Evolutionary conservation across 495 filamentous ascomycete genomes (phyloP), one percentile per base, ranked within the genome.

Genomic region (Durotheca rogersii): DNA sequence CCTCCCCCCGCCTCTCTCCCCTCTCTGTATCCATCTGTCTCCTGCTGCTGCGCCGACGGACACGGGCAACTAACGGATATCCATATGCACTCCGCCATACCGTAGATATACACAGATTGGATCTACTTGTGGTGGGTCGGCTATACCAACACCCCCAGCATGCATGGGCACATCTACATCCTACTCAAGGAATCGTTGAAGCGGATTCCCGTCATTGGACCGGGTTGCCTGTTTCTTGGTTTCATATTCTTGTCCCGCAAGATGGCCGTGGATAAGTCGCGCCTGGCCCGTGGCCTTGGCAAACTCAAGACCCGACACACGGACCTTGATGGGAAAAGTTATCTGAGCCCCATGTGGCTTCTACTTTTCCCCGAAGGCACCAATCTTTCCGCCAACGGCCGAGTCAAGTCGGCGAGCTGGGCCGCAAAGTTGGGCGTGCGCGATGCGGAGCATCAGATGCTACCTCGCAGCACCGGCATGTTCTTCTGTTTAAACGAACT

Each of bases 121-220:
- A 66, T 92, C 7, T 93, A 93, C 62, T 73, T 93, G 9, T 93
- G 88, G 88, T 93, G 88, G 87, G 80, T 86, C 12, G 84, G 84
- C 16, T 93, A 92, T 55, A 83, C 88, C 17, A 79, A 79, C 57
- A 56, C 51, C 1, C 78, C 83, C 17, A 68, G 73, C 32, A 85
- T 86, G 77, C 87, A 90, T 51, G 89, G 89, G n/a, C 84, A 87
- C 45, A 70, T 93, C 47, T 92, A 84, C 67, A 91, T 93, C 53
- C 89, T 93, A 58, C 68, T 92, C 10, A 91, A 91, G 62, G 87
- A 93, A 68, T 87, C 83, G 3, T 72, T 93, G 45, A 89, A 87
- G 64, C 83, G 78, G 36, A 81, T 91, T 15, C 88, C 88, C 7
- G 60, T 92, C 20, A 67, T 91, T 25, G 88, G 88, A 0, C 80